These are phyloP conservation scores for Moniliella sp. DNA, from an alignment of 1,284 basidiomycete genomes.

Conservation along the genomic window DNA sequence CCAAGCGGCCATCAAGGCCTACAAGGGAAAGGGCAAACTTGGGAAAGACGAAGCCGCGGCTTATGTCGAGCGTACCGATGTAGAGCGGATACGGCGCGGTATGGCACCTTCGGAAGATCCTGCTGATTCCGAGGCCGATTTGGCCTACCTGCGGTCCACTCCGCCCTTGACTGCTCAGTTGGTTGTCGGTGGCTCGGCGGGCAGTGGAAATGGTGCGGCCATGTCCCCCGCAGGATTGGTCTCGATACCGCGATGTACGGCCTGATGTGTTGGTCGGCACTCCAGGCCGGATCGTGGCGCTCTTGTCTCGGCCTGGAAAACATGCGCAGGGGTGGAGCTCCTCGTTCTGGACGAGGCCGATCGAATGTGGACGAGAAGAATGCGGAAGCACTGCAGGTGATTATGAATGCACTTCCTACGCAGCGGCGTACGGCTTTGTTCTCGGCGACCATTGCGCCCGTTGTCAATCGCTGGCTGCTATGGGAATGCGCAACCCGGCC, in stretches of 20 bases:
- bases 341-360: slow-evolving; percentile 92
- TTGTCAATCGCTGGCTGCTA: slow-evolving; percentile 67
- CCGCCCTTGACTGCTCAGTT: slow-evolving; percentile 42
- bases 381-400: slow-evolving; percentile 52
- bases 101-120: no score
- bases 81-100: no score
- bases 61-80: not conserved
- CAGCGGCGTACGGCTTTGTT: slow-evolving; percentile 92
- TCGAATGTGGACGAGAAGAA: slow-evolving; percentile 62
- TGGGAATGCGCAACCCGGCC: slow-evolving; percentile 79
- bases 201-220: slow-evolving; percentile 53
- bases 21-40: not conserved
- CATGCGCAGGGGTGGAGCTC: slow-evolving; percentile 66
- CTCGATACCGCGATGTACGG: slow-evolving; percentile 43
- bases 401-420: slow-evolving; percentile 72
- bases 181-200: slow-evolving; percentile 47
- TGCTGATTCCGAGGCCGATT: no score
- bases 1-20: not conserved
- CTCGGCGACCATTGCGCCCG: slow-evolving; percentile 96
- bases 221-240: slow-evolving; percentile 48
- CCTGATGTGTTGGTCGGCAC: slow-evolving; percentile 77
- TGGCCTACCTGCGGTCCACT: no score
- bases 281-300: slow-evolving; percentile 84
- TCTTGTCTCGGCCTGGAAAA: slow-evolving; percentile 36
- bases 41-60: not conserved